Evolutionary conservation across 2,329 filamentous ascomycete species (phyloP).

Genomic region (Penicillium sp.): DNA sequence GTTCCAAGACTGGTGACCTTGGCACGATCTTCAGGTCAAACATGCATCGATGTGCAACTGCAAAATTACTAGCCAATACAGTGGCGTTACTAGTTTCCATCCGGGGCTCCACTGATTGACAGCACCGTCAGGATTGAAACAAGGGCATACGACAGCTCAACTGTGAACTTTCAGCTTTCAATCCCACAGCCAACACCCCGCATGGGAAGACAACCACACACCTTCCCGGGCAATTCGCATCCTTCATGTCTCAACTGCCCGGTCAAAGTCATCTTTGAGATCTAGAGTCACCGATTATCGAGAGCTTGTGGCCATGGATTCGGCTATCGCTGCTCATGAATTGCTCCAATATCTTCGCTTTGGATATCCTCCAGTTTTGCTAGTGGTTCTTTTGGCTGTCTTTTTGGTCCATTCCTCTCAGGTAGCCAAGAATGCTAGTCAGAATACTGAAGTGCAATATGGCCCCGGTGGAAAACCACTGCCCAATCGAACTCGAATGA

Average conservation of each 20-base stretch:
- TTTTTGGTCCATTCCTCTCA: background rate
- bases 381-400: background rate
- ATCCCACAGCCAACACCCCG: background rate
- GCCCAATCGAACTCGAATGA: background rate
- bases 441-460: background rate
- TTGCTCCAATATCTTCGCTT: background rate
- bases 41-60: background rate
- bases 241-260: background rate
- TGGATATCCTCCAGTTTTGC: background rate
- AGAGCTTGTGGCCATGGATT: background rate
- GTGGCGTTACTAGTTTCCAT: background rate
- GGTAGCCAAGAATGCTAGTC: background rate
- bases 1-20: background rate
- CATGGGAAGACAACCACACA: background rate
- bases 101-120: background rate
- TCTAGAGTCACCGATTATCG: background rate
- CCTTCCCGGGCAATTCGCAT: background rate
- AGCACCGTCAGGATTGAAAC: background rate
- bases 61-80: background rate
- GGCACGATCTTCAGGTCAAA: background rate
- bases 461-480: slow-evolving; percentile 1
- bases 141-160: background rate
- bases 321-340: background rate
- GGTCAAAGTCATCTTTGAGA: background rate
- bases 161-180: background rate